These are phyloP conservation scores for Leccinum broughii DNA, from an alignment of 768 basidiomycete genomes.

Conservation along the genomic window DNA sequence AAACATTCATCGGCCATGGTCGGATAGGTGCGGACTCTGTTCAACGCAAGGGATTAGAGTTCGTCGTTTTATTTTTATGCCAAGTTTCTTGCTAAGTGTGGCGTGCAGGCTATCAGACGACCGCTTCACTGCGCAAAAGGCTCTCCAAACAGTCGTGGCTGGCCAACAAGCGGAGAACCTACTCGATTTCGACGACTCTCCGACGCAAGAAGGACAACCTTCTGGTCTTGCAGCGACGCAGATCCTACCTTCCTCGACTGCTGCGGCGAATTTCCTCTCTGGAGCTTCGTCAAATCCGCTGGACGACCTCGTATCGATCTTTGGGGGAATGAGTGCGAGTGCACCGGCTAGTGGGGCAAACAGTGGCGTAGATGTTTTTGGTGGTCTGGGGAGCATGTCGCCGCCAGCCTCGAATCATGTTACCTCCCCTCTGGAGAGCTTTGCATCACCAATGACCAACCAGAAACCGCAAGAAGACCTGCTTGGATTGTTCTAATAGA, in stretches of 20 bases:
- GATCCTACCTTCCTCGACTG: constrained; percentile 68
- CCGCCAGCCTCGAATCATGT: constrained; percentile 1
- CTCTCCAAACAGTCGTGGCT: constrained; percentile 86
- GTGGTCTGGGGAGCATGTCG: constrained; percentile 22
- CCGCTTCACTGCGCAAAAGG: constrained; percentile 71
- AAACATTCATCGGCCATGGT: constrained; percentile 93
- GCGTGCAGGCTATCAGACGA: constrained; percentile 61
- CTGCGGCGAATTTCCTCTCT: constrained; percentile 70
- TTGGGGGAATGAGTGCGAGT: constrained; percentile 54
- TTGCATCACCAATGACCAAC: constrained; percentile 19
- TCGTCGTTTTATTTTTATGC: constrained; percentile 26
- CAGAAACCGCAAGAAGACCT: constrained; percentile 50
- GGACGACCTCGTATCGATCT: constrained; percentile 92
- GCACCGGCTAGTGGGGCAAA: constrained; percentile 14
- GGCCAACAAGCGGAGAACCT: constrained; percentile 95
- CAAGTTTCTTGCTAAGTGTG: constrained; percentile 4
- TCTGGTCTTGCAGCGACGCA: constrained; percentile 79
- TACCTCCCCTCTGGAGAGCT: constrained; percentile 24
- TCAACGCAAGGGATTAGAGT: constrained; percentile 64
- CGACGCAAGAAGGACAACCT: constrained; percentile 55
- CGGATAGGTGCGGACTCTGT: constrained; percentile 82
- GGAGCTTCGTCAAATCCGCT: constrained; percentile 87
- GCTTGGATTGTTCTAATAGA: constrained; percentile 52
- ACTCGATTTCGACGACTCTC: constrained; percentile 86
- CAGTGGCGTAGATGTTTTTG: constrained; percentile 14